Evolutionary conservation across 2,329 filamentous ascomycete species (phyloP), one percentile per base, ranked within the genome.

Genomic region (Fusarium vanettenii): DNA sequence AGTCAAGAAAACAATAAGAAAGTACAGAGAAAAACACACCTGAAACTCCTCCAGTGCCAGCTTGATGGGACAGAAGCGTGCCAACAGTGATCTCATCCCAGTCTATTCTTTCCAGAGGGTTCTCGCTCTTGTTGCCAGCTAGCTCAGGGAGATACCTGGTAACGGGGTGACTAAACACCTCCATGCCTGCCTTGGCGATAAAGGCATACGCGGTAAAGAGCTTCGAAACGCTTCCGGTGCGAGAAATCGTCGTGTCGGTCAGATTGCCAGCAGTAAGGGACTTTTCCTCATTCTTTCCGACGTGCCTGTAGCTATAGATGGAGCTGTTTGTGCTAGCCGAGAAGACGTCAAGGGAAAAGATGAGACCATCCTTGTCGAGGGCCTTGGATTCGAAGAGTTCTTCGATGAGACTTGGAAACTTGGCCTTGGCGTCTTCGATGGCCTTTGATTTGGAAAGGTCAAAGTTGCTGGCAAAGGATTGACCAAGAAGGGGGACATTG

Each of bases 301-400:
- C 57, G 25, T 80, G 76, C 7, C 55, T 72, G 37, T 79, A 74
- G 22, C 59, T 79, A 18, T 76, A 80, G 5, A 80, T 22, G 6
- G 76, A 79, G 2, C 59, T 41, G 6, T 80, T 80, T 0, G 79
- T 79, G 0, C 69, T 67, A 0, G 79, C 71, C 0, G 78, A 80
- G 35, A 79, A 80, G 25, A 80, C 79, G 13, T 80, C 79, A 1
- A 80, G 55, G 14, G 74, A 48, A 6, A 79, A 79, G 14, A 74
- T 61, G 0, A 71, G 60, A 16, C 76, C 69, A 3, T 74, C 76
- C 2, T 65, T 25, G 68, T 79, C 73, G 14, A 79, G 35, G 0
- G 6, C 6, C 2, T 33, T 52, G 0, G 50, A 14, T 0, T 50
- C 31, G 6, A 79, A 76, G 2, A 73, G 27, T 0, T 60, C 48